These are phyloP conservation scores for Alternaria metachromatica DNA, from an alignment of 2,329 filamentous ascomycete genomes.

Conservation along the genomic window DNA sequence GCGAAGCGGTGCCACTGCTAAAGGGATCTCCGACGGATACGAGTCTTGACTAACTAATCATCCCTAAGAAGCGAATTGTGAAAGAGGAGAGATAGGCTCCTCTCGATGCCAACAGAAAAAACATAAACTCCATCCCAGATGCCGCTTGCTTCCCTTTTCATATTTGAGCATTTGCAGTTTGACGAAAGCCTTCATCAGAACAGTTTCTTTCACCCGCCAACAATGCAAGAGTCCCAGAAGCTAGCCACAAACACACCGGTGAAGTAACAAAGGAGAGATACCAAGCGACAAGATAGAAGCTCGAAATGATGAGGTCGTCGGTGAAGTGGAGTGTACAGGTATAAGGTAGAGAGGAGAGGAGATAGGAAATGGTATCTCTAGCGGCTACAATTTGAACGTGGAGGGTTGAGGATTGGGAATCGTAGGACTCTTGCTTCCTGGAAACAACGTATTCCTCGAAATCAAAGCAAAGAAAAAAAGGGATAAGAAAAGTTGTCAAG, in stretches of 20 bases:
- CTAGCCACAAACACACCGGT: conserved; percentile 18
- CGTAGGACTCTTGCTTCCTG: conserved; percentile 36
- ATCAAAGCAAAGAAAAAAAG: conserved; percentile 37
- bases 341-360: conserved; percentile 30
- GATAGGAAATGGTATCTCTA: conserved; percentile 50
- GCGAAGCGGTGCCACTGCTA: conserved; percentile 13
- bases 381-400: conserved; percentile 42
- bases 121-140: conserved; percentile 30
- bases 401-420: conserved; percentile 19
- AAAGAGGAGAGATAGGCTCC: conserved; percentile 16
- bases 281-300: conserved; percentile 34
- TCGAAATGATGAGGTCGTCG: conserved; percentile 22
- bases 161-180: conserved; percentile 25
- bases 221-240: conserved; percentile 25
- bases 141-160: conserved; percentile 22
- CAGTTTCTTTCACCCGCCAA: conserved; percentile 30
- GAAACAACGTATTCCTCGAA: conserved; percentile 23
- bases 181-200: conserved; percentile 25
- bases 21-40: conserved; percentile 45
- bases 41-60: conserved; percentile 52
- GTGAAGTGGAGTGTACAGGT: conserved; percentile 30
- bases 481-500: conserved; percentile 49
- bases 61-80: conserved; percentile 43
- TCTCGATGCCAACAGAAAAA: conserved; percentile 27
- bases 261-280: conserved; percentile 45